A percentile compares a stretch with the other conserved stretches of the same genome.
phyloP scores from a whole-genome alignment of 129 eudicot species.

The Centella asiatica region DNA sequence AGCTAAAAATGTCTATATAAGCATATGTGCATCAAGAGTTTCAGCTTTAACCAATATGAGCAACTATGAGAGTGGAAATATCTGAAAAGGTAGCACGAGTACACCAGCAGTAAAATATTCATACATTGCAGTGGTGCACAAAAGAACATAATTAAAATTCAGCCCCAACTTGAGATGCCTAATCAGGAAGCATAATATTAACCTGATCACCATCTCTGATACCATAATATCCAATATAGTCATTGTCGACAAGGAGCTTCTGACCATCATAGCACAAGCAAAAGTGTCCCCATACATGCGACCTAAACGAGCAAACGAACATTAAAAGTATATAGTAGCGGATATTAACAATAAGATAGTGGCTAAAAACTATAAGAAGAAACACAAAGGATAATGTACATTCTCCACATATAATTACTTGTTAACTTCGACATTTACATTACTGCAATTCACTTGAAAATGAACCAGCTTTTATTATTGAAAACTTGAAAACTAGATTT shows the following conservation, averaged over 20 bases:
- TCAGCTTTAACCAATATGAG: neutral
- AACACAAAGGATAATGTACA: neutral
- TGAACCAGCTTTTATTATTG: too few relatives aligned
- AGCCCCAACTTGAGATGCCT: too few relatives aligned
- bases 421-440: too few relatives aligned
- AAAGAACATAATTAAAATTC: too few relatives aligned
- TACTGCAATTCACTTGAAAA: too few relatives aligned
- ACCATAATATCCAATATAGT: constrained; percentile 6
- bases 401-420: too few relatives aligned
- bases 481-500: too few relatives aligned
- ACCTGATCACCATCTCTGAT: constrained; percentile 15
- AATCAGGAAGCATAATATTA: too few relatives aligned
- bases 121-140: neutral
- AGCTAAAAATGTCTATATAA: too few relatives aligned
- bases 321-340: too few relatives aligned
- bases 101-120: neutral
- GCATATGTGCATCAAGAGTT: too few relatives aligned
- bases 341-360: neutral
- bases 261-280: constrained; percentile 13
- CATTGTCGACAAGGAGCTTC: constrained; percentile 8
- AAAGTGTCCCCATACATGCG: constrained; percentile 11
- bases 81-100: neutral
- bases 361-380: neutral
- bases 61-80: neutral
- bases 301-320: neutral